Evolutionary conservation across 192 early-diverging fungal genomes (phyloP).

Genomic region (Linnemannia schmuckeri): DNA sequence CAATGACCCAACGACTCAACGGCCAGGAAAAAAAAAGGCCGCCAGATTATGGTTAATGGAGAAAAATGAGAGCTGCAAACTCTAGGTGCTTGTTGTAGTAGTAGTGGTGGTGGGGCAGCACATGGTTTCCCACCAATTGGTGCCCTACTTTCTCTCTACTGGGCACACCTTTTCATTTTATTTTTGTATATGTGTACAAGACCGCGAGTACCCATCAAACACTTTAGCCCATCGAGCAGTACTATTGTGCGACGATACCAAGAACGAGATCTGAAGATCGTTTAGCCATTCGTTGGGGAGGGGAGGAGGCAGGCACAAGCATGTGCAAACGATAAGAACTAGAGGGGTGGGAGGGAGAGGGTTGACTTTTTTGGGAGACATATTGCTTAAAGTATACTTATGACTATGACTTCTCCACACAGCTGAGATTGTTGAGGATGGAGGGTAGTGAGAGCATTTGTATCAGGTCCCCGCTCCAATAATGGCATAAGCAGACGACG

Average conservation of each 20-base stretch:
- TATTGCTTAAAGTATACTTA: not conserved
- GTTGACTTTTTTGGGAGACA: constrained; percentile 12
- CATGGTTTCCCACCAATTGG: constrained; percentile 5
- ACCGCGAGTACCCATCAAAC: not conserved
- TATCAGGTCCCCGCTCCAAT: not conserved
- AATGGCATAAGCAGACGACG: not conserved
- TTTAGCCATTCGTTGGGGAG: constrained; percentile 2
- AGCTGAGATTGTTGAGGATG: not conserved
- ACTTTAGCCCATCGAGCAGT: not conserved
- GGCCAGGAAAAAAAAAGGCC: not conserved
- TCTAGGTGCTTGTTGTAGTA: not conserved
- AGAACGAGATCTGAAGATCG: not conserved
- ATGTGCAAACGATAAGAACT: constrained; percentile 1
- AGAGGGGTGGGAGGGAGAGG: not conserved
- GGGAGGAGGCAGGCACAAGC: not conserved
- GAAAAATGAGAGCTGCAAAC: not conserved
- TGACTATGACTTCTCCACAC: not conserved
- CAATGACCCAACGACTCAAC: not conserved
- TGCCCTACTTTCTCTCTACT: not conserved
- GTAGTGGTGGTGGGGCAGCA: not conserved
- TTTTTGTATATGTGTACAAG: not conserved
- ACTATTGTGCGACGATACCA: not conserved
- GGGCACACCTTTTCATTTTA: not conserved
- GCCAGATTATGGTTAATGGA: not conserved
- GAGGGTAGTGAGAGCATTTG: not conserved